These are phyloP conservation scores for Sophora flavescens DNA, from an alignment of 306 rosid species.

Conservation along the genomic window DNA sequence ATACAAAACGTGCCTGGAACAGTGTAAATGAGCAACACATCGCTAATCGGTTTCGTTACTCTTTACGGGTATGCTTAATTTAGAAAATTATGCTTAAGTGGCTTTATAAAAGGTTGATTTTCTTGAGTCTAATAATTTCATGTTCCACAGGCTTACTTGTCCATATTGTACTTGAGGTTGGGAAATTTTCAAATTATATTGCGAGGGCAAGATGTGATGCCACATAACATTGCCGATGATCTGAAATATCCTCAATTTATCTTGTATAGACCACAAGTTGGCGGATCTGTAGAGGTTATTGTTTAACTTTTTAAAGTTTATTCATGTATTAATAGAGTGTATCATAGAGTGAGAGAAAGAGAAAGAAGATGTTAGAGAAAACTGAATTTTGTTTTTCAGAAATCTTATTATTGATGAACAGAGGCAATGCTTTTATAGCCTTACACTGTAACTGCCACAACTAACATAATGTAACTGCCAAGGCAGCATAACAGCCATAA, in stretches of 20 bases:
- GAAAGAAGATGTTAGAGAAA: no score
- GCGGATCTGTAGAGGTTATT: conserved; percentile 70
- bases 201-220: conserved; percentile 79
- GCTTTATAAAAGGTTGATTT: conserved; percentile 2
- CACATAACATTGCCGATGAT: conserved; percentile 80
- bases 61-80: conserved; percentile 78
- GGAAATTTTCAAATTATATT: conserved; percentile 68
- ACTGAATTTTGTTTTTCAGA: no score
- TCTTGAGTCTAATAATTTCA: conserved; percentile 44
- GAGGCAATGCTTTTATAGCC: no score
- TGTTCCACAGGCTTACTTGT: conserved; percentile 75
- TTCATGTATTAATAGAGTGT: no score
- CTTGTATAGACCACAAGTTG: conserved; percentile 68
- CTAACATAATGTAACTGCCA: no score
- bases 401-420: no score
- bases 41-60: conserved; percentile 69
- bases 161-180: conserved; percentile 86
- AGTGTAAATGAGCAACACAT: conserved; percentile 74
- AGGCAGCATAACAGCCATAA: no score
- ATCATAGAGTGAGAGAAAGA: no score
- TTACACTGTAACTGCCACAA: no score
- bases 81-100: conserved; percentile 29
- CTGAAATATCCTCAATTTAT: conserved; percentile 73
- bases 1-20: conserved; percentile 42
- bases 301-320: conserved; percentile 30